These are phyloP conservation scores for Blastobotrys peoriensis DNA, from an alignment of 805 yeast genomes.

Conservation along the genomic window DNA sequence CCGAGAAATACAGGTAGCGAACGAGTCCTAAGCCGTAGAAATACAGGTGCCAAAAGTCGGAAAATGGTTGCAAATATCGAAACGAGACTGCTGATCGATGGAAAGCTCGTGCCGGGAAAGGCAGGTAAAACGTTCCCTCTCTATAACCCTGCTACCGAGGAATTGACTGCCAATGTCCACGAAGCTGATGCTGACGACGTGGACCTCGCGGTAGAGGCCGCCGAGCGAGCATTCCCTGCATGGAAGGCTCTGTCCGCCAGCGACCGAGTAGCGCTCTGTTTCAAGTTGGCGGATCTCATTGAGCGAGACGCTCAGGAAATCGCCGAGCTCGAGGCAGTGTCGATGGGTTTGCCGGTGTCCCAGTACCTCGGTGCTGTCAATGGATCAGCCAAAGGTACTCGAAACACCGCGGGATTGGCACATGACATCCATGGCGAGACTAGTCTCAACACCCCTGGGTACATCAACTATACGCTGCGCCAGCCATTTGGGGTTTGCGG, in stretches of 20 bases:
- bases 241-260: slow-evolving; percentile 72
- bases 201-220: slow-evolving; percentile 76
- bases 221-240: slow-evolving; percentile 62
- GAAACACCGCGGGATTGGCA: slow-evolving; percentile 5
- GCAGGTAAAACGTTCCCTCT: too few species aligned
- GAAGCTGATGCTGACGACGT: slow-evolving; percentile 73
- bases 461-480: not conserved
- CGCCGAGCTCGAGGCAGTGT: slow-evolving; percentile 81
- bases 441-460: slow-evolving; percentile 5
- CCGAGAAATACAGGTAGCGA: too few species aligned
- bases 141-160: slow-evolving; percentile 38
- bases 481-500: slow-evolving; percentile 61
- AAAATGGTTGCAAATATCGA: too few species aligned
- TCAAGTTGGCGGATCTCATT: slow-evolving; percentile 70
- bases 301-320: slow-evolving; percentile 66
- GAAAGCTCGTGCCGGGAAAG: too few species aligned
- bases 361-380: not conserved
- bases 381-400: slow-evolving; percentile 2
- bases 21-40: too few species aligned
- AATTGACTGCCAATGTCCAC: slow-evolving; percentile 56
- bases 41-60: too few species aligned
- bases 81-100: too few species aligned
- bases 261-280: slow-evolving; percentile 50
- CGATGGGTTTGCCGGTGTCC: slow-evolving; percentile 4
- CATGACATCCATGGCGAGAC: slow-evolving; percentile 10